Conservation (phyloP, 768 basidiomycete species). For the Trametes coccinea region DNA sequence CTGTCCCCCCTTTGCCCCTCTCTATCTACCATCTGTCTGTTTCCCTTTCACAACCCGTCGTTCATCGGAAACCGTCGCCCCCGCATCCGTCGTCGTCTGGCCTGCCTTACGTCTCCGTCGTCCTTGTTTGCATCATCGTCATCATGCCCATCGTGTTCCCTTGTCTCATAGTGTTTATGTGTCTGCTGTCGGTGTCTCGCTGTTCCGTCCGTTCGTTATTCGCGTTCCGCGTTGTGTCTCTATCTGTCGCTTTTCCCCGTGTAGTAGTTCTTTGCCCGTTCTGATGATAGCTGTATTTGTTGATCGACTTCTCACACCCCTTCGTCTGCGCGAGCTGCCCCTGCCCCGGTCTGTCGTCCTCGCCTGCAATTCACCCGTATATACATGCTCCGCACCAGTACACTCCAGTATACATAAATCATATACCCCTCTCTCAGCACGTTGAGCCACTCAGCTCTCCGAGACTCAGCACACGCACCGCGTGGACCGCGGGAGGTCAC, state of each 20-base stretch:
- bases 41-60: not conserved
- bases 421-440: constrained; percentile 5
- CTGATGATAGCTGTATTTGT: constrained; percentile 20
- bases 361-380: constrained; percentile 20
- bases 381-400: constrained; percentile 3
- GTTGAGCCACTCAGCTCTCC: too few species aligned
- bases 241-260: constrained; percentile 11
- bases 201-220: constrained; percentile 8
- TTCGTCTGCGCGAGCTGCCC: not conserved
- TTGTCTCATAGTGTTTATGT: constrained; percentile 19
- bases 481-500: too few species aligned
- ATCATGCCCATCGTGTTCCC: not conserved
- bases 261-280: constrained; percentile 12
- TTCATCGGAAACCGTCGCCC: constrained; percentile 1
- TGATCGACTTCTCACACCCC: not conserved
- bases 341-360: too few species aligned
- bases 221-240: constrained; percentile 1
- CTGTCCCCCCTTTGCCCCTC: not conserved
- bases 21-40: not conserved
- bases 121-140: constrained; percentile 9
- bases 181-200: constrained; percentile 17
- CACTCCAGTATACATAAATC: not conserved
- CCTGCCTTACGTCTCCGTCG: not conserved
- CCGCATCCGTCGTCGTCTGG: too few species aligned
- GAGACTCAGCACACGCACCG: too few species aligned